Conservation (phyloP, 352 stramenopile genomes). For the Pythium coloratum region DNA sequence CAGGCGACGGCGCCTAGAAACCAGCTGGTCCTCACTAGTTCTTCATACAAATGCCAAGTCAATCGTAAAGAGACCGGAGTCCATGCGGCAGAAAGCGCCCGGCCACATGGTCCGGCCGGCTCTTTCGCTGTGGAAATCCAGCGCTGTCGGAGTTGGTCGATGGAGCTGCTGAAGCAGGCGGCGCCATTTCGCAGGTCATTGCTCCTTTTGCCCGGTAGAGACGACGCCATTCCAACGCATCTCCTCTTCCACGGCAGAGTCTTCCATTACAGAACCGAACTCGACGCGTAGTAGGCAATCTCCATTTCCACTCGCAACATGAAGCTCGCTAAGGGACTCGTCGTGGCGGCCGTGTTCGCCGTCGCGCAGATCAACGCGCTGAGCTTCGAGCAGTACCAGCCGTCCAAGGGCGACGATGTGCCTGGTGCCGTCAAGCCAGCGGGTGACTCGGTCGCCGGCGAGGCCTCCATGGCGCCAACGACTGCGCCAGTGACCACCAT, state of each 20-base stretch:
- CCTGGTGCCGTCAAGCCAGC: slow-evolving; percentile 13
- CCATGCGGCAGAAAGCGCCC: background rate
- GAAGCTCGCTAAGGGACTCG: slow-evolving; percentile 47
- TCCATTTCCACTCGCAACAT: slow-evolving; percentile 13
- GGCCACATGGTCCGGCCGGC: slow-evolving; percentile 15
- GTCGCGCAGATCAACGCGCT: slow-evolving; percentile 53
- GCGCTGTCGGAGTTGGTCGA: background rate
- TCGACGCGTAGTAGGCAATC: slow-evolving; percentile 6
- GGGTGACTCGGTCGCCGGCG: slow-evolving; percentile 16
- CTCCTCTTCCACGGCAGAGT: background rate
- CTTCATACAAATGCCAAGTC: slow-evolving; percentile 9
- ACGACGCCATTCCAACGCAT: slow-evolving; percentile 1
- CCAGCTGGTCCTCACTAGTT: background rate
- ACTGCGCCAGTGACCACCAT: slow-evolving; percentile 18
- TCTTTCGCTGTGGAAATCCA: slow-evolving; percentile 18
- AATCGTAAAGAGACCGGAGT: slow-evolving; percentile 1
- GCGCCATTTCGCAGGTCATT: slow-evolving; percentile 5
- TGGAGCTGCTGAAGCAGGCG: background rate
- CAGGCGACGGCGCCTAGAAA: slow-evolving; percentile 6
- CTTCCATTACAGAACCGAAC: slow-evolving; percentile 6
- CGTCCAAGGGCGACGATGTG: slow-evolving; percentile 3
- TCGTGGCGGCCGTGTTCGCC: slow-evolving; percentile 58
- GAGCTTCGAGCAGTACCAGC: slow-evolving; percentile 39
- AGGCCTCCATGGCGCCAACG: slow-evolving; percentile 26
- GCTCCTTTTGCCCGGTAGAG: slow-evolving; percentile 24